These are phyloP conservation scores for Kentomonas sorsogonicus DNA, from an alignment of 208 protist genomes.

Conservation along the genomic window DNA sequence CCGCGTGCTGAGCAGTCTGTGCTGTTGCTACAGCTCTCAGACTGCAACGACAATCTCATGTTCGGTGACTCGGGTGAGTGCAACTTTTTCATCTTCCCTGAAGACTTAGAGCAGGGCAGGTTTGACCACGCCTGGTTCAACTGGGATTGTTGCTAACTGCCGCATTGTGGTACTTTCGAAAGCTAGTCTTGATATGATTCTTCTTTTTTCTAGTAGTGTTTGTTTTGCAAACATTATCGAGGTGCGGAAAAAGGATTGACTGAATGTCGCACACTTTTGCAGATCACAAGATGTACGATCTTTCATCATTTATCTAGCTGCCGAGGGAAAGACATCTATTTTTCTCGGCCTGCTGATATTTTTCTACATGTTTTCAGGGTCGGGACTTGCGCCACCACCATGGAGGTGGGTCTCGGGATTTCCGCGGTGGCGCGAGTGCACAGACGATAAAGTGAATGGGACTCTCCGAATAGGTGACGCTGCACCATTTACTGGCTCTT, in stretches of 20 bases:
- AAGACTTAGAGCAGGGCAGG: slow-evolving; percentile 5
- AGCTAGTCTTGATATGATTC: neutral
- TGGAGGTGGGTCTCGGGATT: no score
- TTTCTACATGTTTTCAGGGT: neutral
- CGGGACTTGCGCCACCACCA: neutral
- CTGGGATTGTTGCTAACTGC: slow-evolving; percentile 18
- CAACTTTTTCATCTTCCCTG: slow-evolving; percentile 16
- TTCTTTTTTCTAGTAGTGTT: slow-evolving; percentile 3
- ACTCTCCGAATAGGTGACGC: no score
- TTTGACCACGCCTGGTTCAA: slow-evolving; percentile 15
- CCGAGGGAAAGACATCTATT: neutral
- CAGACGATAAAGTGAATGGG: no score
- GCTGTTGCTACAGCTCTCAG: slow-evolving; percentile 12
- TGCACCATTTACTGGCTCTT: no score
- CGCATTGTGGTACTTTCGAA: neutral
- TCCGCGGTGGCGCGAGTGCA: no score
- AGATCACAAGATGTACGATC: neutral
- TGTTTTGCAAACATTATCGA: neutral
- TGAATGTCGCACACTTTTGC: neutral
- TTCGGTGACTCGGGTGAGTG: slow-evolving; percentile 14
- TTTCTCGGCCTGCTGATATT: neutral
- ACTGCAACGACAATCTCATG: slow-evolving; percentile 14
- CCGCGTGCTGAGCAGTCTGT: slow-evolving; percentile 8
- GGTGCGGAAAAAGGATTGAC: neutral
- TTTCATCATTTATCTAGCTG: neutral